phyloP scores from a whole-genome alignment of 805 yeast genomes.

The Ogataea ganodermae region DNA sequence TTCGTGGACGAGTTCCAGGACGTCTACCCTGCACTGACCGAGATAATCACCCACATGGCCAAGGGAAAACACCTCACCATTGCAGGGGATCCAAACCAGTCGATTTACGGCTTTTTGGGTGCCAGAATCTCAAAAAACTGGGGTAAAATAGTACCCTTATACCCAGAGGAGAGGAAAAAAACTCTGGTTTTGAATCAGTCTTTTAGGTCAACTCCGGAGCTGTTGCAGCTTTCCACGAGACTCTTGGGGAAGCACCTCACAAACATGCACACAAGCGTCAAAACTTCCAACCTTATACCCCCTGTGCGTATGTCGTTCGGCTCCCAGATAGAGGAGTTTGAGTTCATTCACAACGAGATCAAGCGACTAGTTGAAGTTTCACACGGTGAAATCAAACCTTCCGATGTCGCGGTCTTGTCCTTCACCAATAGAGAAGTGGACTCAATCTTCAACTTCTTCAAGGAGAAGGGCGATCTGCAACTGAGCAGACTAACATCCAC shows the following conservation, averaged over 20 bases:
- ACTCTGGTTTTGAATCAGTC: constrained; percentile 49
- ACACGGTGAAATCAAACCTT: constrained; percentile 42
- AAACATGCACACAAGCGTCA: constrained; percentile 22
- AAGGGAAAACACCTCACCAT: constrained; percentile 54
- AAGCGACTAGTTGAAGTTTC: constrained; percentile 41
- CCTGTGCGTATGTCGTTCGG: constrained; percentile 32
- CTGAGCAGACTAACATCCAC: constrained; percentile 45
- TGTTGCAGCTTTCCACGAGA: constrained; percentile 45
- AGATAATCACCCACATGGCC: constrained; percentile 43
- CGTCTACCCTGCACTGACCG: constrained; percentile 52
- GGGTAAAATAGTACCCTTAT: constrained; percentile 21
- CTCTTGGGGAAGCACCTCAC: constrained; percentile 21
- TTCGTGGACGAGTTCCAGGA: constrained; percentile 79
- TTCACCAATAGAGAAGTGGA: constrained; percentile 54
- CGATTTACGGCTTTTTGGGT: constrained; percentile 69
- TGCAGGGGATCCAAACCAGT: constrained; percentile 73
- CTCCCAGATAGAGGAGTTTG: constrained; percentile 39
- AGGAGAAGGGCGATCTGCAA: constrained; percentile 41
- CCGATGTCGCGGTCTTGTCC: constrained; percentile 56
- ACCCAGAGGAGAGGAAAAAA: constrained; percentile 21
- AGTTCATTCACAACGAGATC: constrained; percentile 49
- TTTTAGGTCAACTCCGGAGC: constrained; percentile 63
- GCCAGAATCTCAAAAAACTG: constrained; percentile 36
- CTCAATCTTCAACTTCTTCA: constrained; percentile 40
- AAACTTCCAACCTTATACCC: constrained; percentile 19